Base-by-base conservation (phyloP, 139 green algal genomes). In the Chlamydomonas eustigma region DNA sequence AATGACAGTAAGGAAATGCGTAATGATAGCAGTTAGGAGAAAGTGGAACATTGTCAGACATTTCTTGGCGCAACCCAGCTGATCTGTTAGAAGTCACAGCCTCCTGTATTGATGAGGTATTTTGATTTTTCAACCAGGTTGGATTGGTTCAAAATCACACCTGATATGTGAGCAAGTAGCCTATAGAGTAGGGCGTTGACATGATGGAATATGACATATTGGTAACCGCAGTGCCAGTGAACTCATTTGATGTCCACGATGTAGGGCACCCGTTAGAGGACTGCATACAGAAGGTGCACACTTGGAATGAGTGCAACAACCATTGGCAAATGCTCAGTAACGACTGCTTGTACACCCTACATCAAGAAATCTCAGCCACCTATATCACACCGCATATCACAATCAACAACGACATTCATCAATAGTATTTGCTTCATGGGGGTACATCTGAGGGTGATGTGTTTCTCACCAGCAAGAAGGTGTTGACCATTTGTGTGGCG, bases 151-250 rank as follows among this genome's bases (percentile, higher is more conserved):
- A 5, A 31, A 37, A 58, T 58, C 71, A 2, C 33, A 77, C 73
- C 51, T 4, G 4, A 35, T n/a, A 68, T 2, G 72, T 70, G 1
- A 63, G 33, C 24, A 63, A 33, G 34, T 71, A 77, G 50, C 72
- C 72, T 28, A 78, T 50, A 2, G 74, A 73, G 74, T 78, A 73
- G 4, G 51, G 32, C 8, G 58, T 74, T 72, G 65, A n/a, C 33
- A 39, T 39, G 22, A 72, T 34, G 28, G 32, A 39, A 34, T n/a
- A 31, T 34, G 28, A 33, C 25, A 44, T 5, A 34, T 72, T 34
- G 24, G 32, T 39, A 6, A 34, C 39, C 18, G 31, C 8, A 8
- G 65, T 72, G 24, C 18, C 65, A 12, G 65, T 72, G 24, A 72
- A 58, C 12, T 12, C 44, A 28, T 18, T 18, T 18, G 18, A 58